phyloP scores from a whole-genome alignment of 495 filamentous ascomycete genomes.

The Pyrenula massariospora region DNA sequence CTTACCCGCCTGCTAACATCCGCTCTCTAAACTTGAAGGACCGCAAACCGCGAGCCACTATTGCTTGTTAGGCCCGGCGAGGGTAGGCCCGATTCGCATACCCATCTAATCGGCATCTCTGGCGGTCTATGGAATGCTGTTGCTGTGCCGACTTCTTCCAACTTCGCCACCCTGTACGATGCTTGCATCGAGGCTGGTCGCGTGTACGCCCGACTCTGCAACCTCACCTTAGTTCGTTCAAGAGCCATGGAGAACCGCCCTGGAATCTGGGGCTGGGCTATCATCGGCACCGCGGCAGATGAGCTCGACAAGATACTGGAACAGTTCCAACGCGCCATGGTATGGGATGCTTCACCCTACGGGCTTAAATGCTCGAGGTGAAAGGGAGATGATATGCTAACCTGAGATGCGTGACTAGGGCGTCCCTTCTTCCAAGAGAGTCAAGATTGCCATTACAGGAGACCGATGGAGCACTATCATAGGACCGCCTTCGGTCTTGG shows the following conservation, averaged over 20 bases:
- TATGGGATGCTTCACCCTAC: background rate
- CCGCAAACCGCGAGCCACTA: conserved; percentile 2
- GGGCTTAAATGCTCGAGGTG: background rate
- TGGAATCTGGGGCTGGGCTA: conserved; percentile 3
- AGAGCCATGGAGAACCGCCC: conserved; percentile 3
- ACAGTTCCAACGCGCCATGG: conserved; percentile 2
- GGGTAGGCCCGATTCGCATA: background rate
- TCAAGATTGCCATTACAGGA: conserved; percentile 2
- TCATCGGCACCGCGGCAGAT: conserved; percentile 1
- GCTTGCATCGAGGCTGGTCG: conserved; percentile 1
- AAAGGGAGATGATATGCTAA: background rate
- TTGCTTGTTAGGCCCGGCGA: background rate
- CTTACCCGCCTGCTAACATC: background rate
- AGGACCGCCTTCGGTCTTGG: conserved; percentile 2
- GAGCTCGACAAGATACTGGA: conserved; percentile 3
- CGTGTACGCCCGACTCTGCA: conserved; percentile 1
- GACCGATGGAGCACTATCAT: conserved; percentile 4
- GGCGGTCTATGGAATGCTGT: conserved; percentile 2
- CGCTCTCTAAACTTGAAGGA: background rate
- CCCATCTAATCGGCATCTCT: conserved; percentile 3
- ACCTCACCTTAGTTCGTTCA: conserved; percentile 2
- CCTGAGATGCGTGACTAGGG: background rate
- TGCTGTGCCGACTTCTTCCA: conserved; percentile 1
- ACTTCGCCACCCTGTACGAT: conserved; percentile 5
- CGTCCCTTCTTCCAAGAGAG: conserved; percentile 1